A percentile compares a stretch with the other conserved stretches of the same genome.
phyloP scores from a whole-genome alignment of 768 basidiomycete genomes.

The Lactarius tabidus region DNA sequence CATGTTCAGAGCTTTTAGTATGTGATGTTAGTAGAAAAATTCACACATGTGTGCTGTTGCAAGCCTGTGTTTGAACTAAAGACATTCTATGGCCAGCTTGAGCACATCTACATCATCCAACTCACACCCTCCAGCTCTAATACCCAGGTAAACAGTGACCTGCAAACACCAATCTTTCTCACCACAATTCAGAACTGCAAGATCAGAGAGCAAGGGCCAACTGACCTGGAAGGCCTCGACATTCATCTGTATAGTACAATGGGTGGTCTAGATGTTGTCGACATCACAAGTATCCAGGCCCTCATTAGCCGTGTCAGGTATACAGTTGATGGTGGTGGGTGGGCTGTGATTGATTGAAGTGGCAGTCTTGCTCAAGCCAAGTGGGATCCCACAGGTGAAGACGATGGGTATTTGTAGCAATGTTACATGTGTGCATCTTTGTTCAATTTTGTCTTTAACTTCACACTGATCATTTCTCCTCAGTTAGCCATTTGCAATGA shows the following conservation, averaged over 20 bases:
- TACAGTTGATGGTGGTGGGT: background rate
- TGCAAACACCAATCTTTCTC: background rate
- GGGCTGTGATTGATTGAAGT: no score
- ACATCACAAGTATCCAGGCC: background rate
- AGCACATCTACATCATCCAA: background rate
- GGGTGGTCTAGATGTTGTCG: background rate
- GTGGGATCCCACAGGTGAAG: no score
- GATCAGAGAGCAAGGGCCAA: background rate
- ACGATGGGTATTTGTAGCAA: no score
- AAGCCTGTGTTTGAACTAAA: background rate
- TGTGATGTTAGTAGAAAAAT: background rate
- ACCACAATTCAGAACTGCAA: background rate
- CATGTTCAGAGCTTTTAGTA: background rate
- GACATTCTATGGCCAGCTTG: background rate
- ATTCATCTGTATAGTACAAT: background rate
- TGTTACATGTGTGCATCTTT: no score
- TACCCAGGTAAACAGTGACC: background rate
- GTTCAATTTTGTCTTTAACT: no score
- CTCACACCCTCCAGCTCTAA: background rate
- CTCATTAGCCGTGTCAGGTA: background rate
- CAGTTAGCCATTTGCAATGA: no score
- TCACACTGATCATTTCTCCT: no score
- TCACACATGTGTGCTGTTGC: background rate
- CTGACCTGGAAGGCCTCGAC: background rate
- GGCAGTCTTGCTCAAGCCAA: no score